These are phyloP conservation scores for Naganishia antarctica DNA, from an alignment of 768 basidiomycete genomes.

Conservation along the genomic window DNA sequence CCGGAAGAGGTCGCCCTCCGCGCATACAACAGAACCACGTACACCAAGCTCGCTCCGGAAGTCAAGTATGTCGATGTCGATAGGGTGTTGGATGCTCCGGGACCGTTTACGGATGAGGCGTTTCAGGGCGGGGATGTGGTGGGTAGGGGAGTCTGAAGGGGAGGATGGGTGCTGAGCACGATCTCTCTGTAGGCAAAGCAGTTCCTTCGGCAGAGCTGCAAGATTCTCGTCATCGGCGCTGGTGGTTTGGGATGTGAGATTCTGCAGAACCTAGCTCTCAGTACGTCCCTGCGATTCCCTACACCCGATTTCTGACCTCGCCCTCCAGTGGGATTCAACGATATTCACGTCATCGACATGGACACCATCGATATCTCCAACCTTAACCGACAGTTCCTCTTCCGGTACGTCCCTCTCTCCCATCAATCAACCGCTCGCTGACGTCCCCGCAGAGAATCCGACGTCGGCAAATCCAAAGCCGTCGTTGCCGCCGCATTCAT, in stretches of 20 bases:
- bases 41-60: constrained; percentile 15
- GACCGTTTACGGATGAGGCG: constrained; percentile 76
- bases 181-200: too few relatives aligned
- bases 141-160: too few relatives aligned
- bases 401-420: constrained; percentile 60
- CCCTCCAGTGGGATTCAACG: constrained; percentile 87
- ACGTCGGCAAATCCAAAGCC: constrained; percentile 92
- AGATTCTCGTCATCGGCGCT: constrained; percentile 95
- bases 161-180: too few relatives aligned
- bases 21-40: background rate
- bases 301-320: too few relatives aligned
- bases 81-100: constrained; percentile 74
- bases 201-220: constrained; percentile 75
- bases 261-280: constrained; percentile 87
- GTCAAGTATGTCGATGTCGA: constrained; percentile 68
- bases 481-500: constrained; percentile 90
- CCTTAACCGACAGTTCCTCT: constrained; percentile 94
- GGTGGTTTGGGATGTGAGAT: constrained; percentile 97
- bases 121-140: constrained; percentile 75
- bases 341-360: constrained; percentile 99
- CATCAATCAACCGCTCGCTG: background rate
- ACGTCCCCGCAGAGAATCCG: constrained; percentile 48
- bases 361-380: constrained; percentile 99
- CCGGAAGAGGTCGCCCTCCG: background rate
- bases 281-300: too few relatives aligned